A percentile compares a stretch with the other conserved stretches of the same genome.
Conservation (phyloP, 176 grass and related monocot genomes). For the Hsuehochloa calcarea region DNA sequence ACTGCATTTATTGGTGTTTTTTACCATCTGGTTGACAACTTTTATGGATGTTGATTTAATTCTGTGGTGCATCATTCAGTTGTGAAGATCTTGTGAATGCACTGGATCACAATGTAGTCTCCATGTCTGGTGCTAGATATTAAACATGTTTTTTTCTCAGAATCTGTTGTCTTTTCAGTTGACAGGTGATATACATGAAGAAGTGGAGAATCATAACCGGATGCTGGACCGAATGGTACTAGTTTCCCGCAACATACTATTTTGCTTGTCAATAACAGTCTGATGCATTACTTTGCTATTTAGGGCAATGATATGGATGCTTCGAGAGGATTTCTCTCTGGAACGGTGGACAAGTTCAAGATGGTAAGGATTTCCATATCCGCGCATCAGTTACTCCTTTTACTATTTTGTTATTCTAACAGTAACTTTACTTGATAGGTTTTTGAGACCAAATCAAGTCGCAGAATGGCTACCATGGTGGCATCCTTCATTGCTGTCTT, state of each 20-base stretch:
- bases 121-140: neutral
- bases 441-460: slow-evolving; percentile 82
- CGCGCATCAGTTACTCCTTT: neutral
- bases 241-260: neutral
- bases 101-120: neutral
- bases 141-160: slow-evolving; percentile 7
- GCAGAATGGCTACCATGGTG: slow-evolving; percentile 74
- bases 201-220: slow-evolving; percentile 81
- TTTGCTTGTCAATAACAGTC: neutral
- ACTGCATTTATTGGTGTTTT: neutral
- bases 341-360: slow-evolving; percentile 80
- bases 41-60: neutral
- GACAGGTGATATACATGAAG: slow-evolving; percentile 88
- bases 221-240: slow-evolving; percentile 80
- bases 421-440: slow-evolving; percentile 38
- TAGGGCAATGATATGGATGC: slow-evolving; percentile 92
- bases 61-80: neutral
- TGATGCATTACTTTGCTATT: slow-evolving; percentile 24
- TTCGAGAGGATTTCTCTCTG: slow-evolving; percentile 85
- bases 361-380: slow-evolving; percentile 46
- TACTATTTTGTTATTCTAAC: neutral
- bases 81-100: neutral
- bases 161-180: slow-evolving; percentile 54
- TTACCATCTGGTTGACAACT: neutral
- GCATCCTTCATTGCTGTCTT: slow-evolving; percentile 74